Evolutionary conservation across 108 stramenopile genomes (phyloP).

Genomic region (Aurantiochytrium sp.): DNA sequence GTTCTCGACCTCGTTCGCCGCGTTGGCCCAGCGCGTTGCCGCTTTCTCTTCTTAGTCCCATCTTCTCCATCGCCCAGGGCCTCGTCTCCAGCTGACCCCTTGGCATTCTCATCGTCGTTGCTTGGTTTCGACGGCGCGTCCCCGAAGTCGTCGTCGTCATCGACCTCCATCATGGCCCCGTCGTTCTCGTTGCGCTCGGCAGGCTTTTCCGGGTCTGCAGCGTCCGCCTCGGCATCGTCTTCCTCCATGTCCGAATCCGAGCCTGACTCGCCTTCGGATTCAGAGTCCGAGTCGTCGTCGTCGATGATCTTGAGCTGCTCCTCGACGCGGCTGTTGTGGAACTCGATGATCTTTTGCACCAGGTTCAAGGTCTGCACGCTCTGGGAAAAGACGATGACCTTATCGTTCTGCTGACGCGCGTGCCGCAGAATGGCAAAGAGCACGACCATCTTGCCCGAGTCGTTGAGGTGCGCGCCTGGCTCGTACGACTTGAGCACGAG

Average conservation of each 20-base stretch:
- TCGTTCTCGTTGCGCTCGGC: too few relatives aligned
- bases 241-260: not conserved
- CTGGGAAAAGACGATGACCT: conserved; percentile 24
- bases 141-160: not conserved
- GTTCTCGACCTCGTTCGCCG: too few relatives aligned
- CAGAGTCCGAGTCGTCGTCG: not conserved
- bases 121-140: too few relatives aligned
- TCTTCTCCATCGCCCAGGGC: too few relatives aligned
- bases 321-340: not conserved
- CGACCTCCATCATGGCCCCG: not conserved
- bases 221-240: not conserved
- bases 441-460: conserved; percentile 21
- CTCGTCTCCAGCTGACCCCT: too few relatives aligned
- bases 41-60: too few relatives aligned
- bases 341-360: not conserved
- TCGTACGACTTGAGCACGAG: not conserved
- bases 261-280: not conserved
- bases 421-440: not conserved
- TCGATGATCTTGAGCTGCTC: not conserved
- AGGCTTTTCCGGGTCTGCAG: too few relatives aligned
- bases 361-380: not conserved
- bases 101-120: too few relatives aligned
- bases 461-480: not conserved
- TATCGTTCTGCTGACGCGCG: not conserved
- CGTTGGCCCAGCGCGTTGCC: too few relatives aligned